Evolutionary conservation across 441 rosid genomes (phyloP).

Genomic region (Erodium trifolium): DNA sequence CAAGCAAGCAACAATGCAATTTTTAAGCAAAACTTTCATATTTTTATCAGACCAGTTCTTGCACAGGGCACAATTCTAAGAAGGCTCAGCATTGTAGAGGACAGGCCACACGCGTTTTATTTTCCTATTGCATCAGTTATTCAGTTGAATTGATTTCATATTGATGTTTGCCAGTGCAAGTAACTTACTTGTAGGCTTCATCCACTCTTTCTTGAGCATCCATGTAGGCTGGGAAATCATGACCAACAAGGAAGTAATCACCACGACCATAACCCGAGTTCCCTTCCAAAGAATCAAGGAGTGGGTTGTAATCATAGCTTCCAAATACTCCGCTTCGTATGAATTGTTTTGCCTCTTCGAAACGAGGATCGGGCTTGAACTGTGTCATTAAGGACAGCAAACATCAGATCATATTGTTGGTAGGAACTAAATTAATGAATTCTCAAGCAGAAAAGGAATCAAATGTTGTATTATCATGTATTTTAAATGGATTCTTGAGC

Average conservation of each 20-base stretch:
- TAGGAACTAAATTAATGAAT: not conserved
- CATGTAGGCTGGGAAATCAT: constrained; percentile 85
- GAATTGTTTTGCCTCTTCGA: constrained; percentile 74
- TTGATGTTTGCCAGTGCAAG: constrained; percentile 6
- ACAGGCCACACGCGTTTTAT: not conserved
- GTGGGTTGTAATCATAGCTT: constrained; percentile 51
- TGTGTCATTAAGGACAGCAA: constrained; percentile 28
- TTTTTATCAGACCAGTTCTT: not conserved
- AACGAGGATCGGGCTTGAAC: constrained; percentile 77
- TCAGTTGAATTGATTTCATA: not conserved
- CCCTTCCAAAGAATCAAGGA: constrained; percentile 85
- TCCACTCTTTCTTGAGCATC: constrained; percentile 85
- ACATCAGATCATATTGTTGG: constrained; percentile 5
- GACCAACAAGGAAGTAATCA: constrained; percentile 91
- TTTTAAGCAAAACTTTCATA: not conserved
- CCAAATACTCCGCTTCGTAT: constrained; percentile 76
- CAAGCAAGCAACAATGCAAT: not conserved
- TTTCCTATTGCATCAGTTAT: not conserved
- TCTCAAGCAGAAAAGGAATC: too few relatives aligned
- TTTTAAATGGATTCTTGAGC: too few relatives aligned
- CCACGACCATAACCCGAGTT: constrained; percentile 77
- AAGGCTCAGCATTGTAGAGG: not conserved
- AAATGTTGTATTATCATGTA: too few relatives aligned
- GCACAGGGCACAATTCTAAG: not conserved
- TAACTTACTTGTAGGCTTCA: constrained; percentile 39